Conservation (phyloP, 805 yeast genomes). For the Naumovozyma baii region DNA sequence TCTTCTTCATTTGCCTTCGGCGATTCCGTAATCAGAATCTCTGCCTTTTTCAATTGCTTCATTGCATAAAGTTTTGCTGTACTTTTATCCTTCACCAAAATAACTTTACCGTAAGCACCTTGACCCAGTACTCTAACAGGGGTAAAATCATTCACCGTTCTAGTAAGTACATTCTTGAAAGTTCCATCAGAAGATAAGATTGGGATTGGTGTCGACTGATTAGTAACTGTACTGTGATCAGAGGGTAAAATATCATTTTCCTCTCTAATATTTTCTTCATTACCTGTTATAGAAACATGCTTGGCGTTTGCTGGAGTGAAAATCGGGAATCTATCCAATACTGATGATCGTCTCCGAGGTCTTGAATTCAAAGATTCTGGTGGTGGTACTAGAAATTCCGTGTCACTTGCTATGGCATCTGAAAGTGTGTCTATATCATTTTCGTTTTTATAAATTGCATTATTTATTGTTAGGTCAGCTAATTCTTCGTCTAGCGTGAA, state of each 20-base stretch:
- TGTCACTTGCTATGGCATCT: not conserved
- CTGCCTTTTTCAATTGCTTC: constrained; percentile 76
- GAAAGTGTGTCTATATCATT: not conserved
- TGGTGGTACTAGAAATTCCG: constrained; percentile 1
- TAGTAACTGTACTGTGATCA: not conserved
- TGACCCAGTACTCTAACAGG: constrained; percentile 71
- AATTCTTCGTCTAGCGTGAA: constrained; percentile 22
- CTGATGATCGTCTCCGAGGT: constrained; percentile 25
- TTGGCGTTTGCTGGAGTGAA: constrained; percentile 22
- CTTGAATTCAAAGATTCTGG: constrained; percentile 1
- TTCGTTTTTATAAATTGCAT: not conserved
- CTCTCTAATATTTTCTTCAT: not conserved
- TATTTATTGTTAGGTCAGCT: not conserved
- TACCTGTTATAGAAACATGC: constrained; percentile 9
- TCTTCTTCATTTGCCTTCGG: constrained; percentile 19
- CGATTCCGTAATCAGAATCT: constrained; percentile 45
- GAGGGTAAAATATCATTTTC: not conserved
- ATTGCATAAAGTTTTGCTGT: constrained; percentile 71
- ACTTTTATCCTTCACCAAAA: constrained; percentile 55
- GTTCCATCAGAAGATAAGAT: not conserved
- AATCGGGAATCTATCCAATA: constrained; percentile 22
- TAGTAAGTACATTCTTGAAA: constrained; percentile 3
- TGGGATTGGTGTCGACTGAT: not conserved
- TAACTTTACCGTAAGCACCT: constrained; percentile 84
- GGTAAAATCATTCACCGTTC: constrained; percentile 47